Conservation (phyloP, 1,139 yeast genomes). For the Hansenula lynferdii region DNA sequence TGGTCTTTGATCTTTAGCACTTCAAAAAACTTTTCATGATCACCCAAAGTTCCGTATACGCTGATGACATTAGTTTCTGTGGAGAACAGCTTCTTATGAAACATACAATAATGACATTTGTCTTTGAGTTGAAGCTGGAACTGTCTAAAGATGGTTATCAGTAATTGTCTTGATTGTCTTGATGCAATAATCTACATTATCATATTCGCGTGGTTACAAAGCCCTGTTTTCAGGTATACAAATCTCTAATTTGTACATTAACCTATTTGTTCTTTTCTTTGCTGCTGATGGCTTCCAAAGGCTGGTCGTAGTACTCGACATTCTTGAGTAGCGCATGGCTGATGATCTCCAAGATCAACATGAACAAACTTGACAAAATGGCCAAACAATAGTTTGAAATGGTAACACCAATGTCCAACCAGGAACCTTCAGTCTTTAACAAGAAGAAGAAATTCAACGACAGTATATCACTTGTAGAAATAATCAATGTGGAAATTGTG, state of each 20-base stretch:
- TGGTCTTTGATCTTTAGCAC: too few relatives aligned
- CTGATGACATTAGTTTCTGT: too few relatives aligned
- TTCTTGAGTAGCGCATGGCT: conserved; percentile 71
- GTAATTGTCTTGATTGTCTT: too few relatives aligned
- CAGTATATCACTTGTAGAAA: conserved; percentile 82
- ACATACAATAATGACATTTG: too few relatives aligned
- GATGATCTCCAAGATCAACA: conserved; percentile 76
- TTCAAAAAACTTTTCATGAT: neutral
- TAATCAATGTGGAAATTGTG: conserved; percentile 82
- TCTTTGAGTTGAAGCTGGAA: too few relatives aligned
- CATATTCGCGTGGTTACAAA: too few relatives aligned
- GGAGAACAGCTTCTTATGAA: too few relatives aligned
- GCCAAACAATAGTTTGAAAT: conserved; percentile 93
- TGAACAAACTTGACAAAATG: conserved; percentile 80
- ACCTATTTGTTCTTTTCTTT: neutral
- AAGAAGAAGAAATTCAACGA: conserved; percentile 89
- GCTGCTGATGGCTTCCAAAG: neutral
- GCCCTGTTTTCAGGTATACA: too few relatives aligned
- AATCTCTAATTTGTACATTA: too few relatives aligned
- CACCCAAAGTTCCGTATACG: neutral
- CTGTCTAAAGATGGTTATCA: too few relatives aligned
- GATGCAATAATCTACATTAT: too few relatives aligned
- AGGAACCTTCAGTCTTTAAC: conserved; percentile 91
- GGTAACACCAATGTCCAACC: conserved; percentile 96
- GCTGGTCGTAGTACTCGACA: conserved; percentile 32